phyloP scores from a whole-genome alignment of 2,329 filamentous ascomycete species.

The Ophidiomyces ophidiicola region DNA sequence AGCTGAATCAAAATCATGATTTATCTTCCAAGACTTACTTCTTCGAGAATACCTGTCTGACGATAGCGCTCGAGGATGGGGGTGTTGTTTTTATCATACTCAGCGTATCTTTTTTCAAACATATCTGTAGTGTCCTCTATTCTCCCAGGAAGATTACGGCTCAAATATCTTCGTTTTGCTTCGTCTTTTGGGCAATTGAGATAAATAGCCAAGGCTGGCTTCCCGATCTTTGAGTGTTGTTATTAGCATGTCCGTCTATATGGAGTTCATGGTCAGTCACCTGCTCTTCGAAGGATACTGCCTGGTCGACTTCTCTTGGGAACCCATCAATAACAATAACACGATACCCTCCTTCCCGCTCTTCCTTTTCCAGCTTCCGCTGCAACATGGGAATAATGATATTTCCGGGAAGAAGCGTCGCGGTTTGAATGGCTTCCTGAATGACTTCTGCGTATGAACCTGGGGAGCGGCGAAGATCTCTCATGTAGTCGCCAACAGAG shows the following conservation, averaged over 20 bases:
- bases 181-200: constrained; percentile 16
- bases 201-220: constrained; percentile 12
- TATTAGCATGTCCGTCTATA: too few species aligned
- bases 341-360: constrained; percentile 4
- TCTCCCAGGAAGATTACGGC: constrained; percentile 11
- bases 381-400: constrained; percentile 9
- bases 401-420: constrained; percentile 2
- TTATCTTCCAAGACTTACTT: constrained; percentile 4
- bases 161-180: constrained; percentile 13
- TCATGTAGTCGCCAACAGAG: constrained; percentile 11
- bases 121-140: constrained; percentile 13
- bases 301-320: constrained; percentile 9
- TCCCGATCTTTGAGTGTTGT: constrained; percentile 2
- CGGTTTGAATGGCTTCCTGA: neutral
- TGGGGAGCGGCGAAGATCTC: constrained; percentile 5
- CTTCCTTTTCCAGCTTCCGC: constrained; percentile 9
- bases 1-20: neutral
- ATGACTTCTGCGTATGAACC: neutral
- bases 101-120: constrained; percentile 15
- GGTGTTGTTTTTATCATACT: constrained; percentile 14
- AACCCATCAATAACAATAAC: constrained; percentile 13
- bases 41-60: constrained; percentile 6
- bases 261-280: neutral
- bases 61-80: constrained; percentile 11
- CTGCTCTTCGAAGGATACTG: constrained; percentile 10